Evolutionary conservation across 1,284 basidiomycete genomes (phyloP).

Genomic region (Filobasidium uniguttulatum): DNA sequence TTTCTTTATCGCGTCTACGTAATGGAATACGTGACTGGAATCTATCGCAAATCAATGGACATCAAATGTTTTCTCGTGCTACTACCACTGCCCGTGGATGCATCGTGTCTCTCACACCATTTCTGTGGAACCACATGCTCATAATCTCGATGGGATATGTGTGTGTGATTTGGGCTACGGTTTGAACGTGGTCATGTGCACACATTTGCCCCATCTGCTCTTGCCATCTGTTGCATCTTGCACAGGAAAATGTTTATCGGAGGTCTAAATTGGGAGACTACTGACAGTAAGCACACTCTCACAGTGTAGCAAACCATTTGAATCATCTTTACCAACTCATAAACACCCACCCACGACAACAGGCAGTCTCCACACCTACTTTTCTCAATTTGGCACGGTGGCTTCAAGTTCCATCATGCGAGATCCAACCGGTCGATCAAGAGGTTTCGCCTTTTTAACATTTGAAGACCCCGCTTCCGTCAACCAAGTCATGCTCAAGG

Average conservation of each 20-base stretch:
- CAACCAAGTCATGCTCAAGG: conserved; percentile 73
- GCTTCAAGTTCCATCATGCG: conserved; percentile 92
- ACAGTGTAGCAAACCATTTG: not conserved
- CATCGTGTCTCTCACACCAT: too few relatives aligned
- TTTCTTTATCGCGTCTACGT: too few relatives aligned
- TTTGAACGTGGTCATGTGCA: not conserved
- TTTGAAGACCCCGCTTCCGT: conserved; percentile 76
- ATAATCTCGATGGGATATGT: too few relatives aligned
- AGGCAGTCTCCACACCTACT: conserved; percentile 75
- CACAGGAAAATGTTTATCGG: conserved; percentile 96
- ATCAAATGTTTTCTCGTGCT: too few relatives aligned
- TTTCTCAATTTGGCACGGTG: conserved; percentile 77
- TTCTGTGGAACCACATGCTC: too few relatives aligned
- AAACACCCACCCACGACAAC: conserved; percentile 2
- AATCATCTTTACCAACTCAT: not conserved
- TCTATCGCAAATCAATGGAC: too few relatives aligned
- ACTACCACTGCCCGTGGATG: too few relatives aligned
- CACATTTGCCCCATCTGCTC: not conserved
- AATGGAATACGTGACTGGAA: too few relatives aligned
- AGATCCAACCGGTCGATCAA: conserved; percentile 72
- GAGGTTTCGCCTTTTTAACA: conserved; percentile 88
- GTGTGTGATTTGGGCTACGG: not conserved
- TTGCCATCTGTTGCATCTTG: not conserved
- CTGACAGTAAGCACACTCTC: conserved; percentile 52
- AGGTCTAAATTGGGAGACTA: conserved; percentile 93